Evolutionary conservation across 108 stramenopile genomes (phyloP), one percentile per base, ranked within the genome.

Genomic region (Skeletonema grethae): DNA sequence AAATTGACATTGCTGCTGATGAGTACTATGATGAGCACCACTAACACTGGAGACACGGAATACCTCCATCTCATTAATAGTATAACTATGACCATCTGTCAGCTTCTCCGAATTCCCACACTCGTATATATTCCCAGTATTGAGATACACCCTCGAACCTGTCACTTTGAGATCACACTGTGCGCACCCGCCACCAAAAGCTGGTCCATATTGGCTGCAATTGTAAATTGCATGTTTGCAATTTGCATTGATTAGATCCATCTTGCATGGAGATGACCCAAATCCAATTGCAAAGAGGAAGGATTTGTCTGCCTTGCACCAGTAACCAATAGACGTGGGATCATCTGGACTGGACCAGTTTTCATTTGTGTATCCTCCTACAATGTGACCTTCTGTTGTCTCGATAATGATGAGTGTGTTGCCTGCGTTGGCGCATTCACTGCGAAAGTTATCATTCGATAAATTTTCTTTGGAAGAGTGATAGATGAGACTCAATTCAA

Each of bases 401-500:
- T 66, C 41, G 53, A 74, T 66, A 8, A 74, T 46, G 11, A 56
- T 58, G 12, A 74, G 32, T 1, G 65, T 66, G 36, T 56, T 57
- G 36, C 65, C 65, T 58, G 46, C 39, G 41, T 58, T 35, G 29
- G 55, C 25, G 50, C 77, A 79, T 39, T 53, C 61, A 18, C 56
- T 46, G 30, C 61, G 72, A 43, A 74, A 79, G 2, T 67, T 22
- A 13, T 20, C n/a, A 74, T 43, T 28, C 2, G 22, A 35, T 18
- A 18, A 15, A 10, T 73, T 67, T 68, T 79, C 72, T n/a, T 67
- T 35, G 15, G 72, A 73, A 22, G 57, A 32, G n/a, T 73, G 72
- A 43, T 79, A 73, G 11, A 79, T 53, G 77, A n/a, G 69, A 35
- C 38, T 22, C 7, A 32, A 70, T 45, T 15, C 61, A 15, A 12